Conservation (phyloP, 1,139 yeast species). For the Debaryomyces udenii region DNA sequence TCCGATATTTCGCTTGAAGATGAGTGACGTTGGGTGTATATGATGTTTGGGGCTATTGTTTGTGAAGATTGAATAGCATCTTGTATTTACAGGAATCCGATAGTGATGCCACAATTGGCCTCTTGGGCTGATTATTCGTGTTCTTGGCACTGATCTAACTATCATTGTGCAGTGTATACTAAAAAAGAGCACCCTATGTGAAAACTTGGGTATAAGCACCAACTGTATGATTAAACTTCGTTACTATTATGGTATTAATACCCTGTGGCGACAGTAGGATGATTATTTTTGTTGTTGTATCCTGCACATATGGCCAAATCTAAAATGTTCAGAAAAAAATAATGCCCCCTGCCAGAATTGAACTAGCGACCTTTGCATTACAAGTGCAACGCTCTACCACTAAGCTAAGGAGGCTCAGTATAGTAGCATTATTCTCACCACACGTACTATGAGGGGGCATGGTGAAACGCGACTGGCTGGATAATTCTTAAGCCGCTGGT, state of each 20-base stretch:
- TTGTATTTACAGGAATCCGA: background rate
- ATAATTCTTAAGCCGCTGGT: no score
- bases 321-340: background rate
- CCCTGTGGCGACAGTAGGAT: slow-evolving; percentile 5
- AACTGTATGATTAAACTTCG: no score
- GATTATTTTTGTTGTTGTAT: background rate
- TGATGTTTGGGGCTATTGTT: slow-evolving; percentile 3
- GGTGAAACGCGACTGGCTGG: no score
- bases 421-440: no score
- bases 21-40: background rate
- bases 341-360: slow-evolving; percentile 89
- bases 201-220: no score
- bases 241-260: no score
- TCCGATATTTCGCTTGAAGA: slow-evolving; percentile 33
- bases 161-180: slow-evolving; percentile 6
- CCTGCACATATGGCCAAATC: slow-evolving; percentile 3
- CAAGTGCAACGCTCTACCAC: slow-evolving; percentile 97
- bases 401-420: slow-evolving; percentile 74
- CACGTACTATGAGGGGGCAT: no score
- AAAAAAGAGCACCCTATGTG: background rate
- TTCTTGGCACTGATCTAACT: slow-evolving; percentile 1
- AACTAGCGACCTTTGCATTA: slow-evolving; percentile 95
- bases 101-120: slow-evolving; percentile 1
- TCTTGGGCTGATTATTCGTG: slow-evolving; percentile 5
- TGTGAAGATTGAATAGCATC: slow-evolving; percentile 6